Base-by-base conservation (phyloP, 2,329 filamentous ascomycete species). In the Peltaster fructicola region DNA sequence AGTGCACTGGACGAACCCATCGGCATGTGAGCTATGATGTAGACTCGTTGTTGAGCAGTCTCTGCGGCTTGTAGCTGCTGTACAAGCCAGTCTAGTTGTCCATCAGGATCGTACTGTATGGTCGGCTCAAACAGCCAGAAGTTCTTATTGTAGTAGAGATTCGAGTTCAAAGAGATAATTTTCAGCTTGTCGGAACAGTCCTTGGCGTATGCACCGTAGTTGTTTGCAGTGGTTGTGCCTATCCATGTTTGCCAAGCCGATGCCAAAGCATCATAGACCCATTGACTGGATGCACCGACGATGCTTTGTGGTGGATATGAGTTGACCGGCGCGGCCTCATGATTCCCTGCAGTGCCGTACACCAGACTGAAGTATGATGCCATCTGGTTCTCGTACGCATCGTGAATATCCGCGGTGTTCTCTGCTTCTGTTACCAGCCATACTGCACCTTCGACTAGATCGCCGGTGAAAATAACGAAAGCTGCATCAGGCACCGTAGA, bases 381-480 rank as follows among this genome's bases (percentile, higher is more conserved):
- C 20, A 51, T 48, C 9, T 30, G 23, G 4, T 37, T 36, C 4
- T 9, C 18, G 35, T 66, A 68, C 4, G 61, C 57, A 16, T 53
- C 42, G 14, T 53, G 46, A 27, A 69, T 36, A 22, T 52, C 44
- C 13, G 33, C 20, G 1, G 47, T 39, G 2, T 48, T 49, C 22
- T 50, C 44, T 2, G 38, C 29, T 13, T 50, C 30, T 19, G 43
- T 45, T 4, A 50, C 44, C 7, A 45, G 32, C 53, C 52, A 56
- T 6, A 54, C 39, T 19, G 50, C 51, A 20, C 66, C 61, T 29
- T 67, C 61, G 7, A 68, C 51, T 14, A 70, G 54, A 31, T 71
- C 66, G 5, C 67, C 67, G 0, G 66, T 71, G 44, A 68, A 71
- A 24, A 71, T 53, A n/a, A 56, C 50, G 30, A 71, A 66, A 2